Evolutionary conservation across 495 filamentous ascomycete genomes (phyloP).

Genomic region (Tuber indicum): DNA sequence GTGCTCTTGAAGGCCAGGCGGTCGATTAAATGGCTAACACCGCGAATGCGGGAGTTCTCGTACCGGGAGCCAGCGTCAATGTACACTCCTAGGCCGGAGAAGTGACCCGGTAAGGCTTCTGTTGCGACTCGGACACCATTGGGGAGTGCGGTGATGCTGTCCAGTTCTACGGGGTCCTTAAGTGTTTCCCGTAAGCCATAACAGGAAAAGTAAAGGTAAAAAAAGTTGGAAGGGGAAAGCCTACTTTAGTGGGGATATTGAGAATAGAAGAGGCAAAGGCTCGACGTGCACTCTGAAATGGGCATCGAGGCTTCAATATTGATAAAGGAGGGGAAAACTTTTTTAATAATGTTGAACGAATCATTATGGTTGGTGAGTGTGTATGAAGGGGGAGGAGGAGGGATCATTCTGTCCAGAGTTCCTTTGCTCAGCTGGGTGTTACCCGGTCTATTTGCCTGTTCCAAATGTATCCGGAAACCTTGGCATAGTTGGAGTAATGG

Average conservation of each 20-base stretch:
- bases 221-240: conserved; percentile 1
- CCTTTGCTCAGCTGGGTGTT: neutral
- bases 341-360: conserved; percentile 23
- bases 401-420: neutral
- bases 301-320: conserved; percentile 6
- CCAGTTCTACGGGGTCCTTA: conserved; percentile 82
- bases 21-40: conserved; percentile 94
- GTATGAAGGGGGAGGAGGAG: neutral
- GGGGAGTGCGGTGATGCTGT: conserved; percentile 78
- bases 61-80: conserved; percentile 94
- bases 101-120: conserved; percentile 89
- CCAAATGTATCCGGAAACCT: too few relatives aligned
- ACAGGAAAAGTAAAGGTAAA: conserved; percentile 12
- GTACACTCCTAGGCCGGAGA: conserved; percentile 92
- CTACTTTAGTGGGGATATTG: conserved; percentile 15
- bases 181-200: conserved; percentile 6
- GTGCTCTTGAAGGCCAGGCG: conserved; percentile 95
- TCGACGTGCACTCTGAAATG: neutral
- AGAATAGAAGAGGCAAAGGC: conserved; percentile 21
- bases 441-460: neutral
- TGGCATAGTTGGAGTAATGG: too few relatives aligned
- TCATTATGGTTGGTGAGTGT: conserved; percentile 11
- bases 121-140: conserved; percentile 95
- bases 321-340: conserved; percentile 9
- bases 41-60: conserved; percentile 75